A percentile compares a stretch with the other conserved stretches of the same genome.
Conservation (phyloP, 352 stramenopile species). For the Blastocystis sp. region DNA sequence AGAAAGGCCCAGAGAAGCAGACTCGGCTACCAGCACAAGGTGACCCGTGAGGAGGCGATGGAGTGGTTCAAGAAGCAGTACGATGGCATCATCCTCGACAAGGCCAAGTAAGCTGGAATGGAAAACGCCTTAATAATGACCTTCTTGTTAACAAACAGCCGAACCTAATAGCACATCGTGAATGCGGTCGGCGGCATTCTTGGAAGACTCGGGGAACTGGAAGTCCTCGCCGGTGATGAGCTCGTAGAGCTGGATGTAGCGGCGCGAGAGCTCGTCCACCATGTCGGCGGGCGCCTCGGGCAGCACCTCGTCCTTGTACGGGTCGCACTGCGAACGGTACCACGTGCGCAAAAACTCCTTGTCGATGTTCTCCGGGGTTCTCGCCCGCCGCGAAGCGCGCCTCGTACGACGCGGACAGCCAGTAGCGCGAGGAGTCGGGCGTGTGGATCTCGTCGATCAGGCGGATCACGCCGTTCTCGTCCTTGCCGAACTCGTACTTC, state of each 20-base stretch:
- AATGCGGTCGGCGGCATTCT: neutral
- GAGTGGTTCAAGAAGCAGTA: no score
- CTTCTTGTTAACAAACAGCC: neutral
- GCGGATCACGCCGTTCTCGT: slow-evolving; percentile 84
- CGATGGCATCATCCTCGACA: no score
- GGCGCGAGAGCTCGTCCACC: slow-evolving; percentile 87
- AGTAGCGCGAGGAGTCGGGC: slow-evolving; percentile 89
- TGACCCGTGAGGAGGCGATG: no score
- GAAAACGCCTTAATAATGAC: neutral
- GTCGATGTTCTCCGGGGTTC: slow-evolving; percentile 96
- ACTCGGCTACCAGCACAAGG: no score
- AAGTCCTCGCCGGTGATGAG: slow-evolving; percentile 93
- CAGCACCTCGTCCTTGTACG: slow-evolving; percentile 90
- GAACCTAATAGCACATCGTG: neutral
- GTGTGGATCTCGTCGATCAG: slow-evolving; percentile 98
- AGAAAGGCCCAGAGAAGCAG: no score
- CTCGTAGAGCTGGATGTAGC: slow-evolving; percentile 98
- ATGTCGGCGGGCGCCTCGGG: slow-evolving; percentile 90
- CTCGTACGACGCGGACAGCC: slow-evolving; percentile 77
- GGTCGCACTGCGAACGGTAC: slow-evolving; percentile 94
- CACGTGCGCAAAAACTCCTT: slow-evolving; percentile 98
- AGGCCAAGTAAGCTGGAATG: no score
- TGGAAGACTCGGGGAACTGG: slow-evolving; percentile 75
- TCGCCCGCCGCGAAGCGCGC: slow-evolving; percentile 75
- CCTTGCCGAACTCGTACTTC: slow-evolving; percentile 87